phyloP scores from a whole-genome alignment of 192 early-diverging fungal species.

The Umbelopsis sp. region DNA sequence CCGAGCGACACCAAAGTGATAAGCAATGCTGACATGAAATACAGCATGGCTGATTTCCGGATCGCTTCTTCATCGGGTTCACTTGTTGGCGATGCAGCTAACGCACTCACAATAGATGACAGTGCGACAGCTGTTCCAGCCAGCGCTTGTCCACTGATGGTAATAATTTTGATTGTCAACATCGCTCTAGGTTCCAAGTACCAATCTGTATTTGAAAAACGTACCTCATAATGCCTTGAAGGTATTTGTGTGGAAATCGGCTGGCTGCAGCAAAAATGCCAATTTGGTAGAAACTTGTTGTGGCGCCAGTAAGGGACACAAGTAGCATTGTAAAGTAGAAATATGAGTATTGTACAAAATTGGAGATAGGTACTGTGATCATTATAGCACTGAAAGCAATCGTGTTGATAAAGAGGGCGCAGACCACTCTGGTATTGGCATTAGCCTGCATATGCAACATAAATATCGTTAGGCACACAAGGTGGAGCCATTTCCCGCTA shows the following conservation, averaged over 20 bases:
- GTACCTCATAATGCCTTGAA: slow-evolving; percentile 76
- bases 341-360: slow-evolving; percentile 53
- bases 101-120: slow-evolving; percentile 64
- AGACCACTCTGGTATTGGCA: slow-evolving; percentile 32
- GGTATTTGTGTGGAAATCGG: slow-evolving; percentile 66
- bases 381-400: slow-evolving; percentile 52
- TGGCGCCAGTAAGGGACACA: slow-evolving; percentile 56
- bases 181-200: neutral
- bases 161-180: neutral
- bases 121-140: slow-evolving; percentile 70
- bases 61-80: slow-evolving; percentile 19
- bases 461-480: neutral
- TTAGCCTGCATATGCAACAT: neutral
- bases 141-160: slow-evolving; percentile 54
- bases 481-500: neutral
- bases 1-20: slow-evolving; percentile 46
- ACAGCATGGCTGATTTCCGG: slow-evolving; percentile 48
- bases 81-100: slow-evolving; percentile 34
- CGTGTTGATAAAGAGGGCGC: slow-evolving; percentile 57
- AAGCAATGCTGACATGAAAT: slow-evolving; percentile 50
- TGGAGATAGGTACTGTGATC: slow-evolving; percentile 48
- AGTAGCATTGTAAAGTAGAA: slow-evolving; percentile 66
- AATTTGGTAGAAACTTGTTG: slow-evolving; percentile 66
- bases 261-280: slow-evolving; percentile 74
- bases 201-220: neutral